phyloP scores from a whole-genome alignment of 305 asterid genomes.

The Andrographis paniculata region DNA sequence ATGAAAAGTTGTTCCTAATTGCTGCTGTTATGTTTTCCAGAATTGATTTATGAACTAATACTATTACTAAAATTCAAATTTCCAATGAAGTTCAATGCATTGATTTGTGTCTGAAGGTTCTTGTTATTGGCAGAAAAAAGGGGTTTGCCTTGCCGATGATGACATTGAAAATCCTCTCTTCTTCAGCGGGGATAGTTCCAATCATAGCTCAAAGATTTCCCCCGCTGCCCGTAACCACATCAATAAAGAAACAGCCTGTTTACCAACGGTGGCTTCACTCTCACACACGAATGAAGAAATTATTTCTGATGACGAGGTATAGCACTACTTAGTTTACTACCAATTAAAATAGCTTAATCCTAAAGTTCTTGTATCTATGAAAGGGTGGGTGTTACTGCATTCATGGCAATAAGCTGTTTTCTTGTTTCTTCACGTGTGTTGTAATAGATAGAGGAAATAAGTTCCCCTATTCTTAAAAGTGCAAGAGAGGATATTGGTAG shows the following conservation, averaged over 20 bases:
- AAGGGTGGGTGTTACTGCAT: slow-evolving; percentile 3
- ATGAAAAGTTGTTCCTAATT: background rate
- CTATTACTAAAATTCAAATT: background rate
- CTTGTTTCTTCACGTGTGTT: slow-evolving; percentile 16
- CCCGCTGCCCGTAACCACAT: slow-evolving; percentile 22
- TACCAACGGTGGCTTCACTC: slow-evolving; percentile 24
- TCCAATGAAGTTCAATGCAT: slow-evolving; percentile 6
- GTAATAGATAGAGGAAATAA: slow-evolving; percentile 31
- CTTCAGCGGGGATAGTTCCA: slow-evolving; percentile 29
- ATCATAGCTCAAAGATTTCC: slow-evolving; percentile 16
- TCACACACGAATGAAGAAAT: slow-evolving; percentile 45
- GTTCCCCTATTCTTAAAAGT: slow-evolving; percentile 19
- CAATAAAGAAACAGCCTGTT: slow-evolving; percentile 22
- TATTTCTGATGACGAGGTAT: slow-evolving; percentile 53
- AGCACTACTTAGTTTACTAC: slow-evolving; percentile 5
- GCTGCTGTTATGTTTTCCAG: slow-evolving; percentile 10
- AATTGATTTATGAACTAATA: background rate
- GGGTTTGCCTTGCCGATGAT: slow-evolving; percentile 32
- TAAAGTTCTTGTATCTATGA: slow-evolving; percentile 2
- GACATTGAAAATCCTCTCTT: slow-evolving; percentile 64
- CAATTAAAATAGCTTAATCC: slow-evolving; percentile 6
- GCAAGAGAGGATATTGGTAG: slow-evolving; percentile 25
- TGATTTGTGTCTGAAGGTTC: slow-evolving; percentile 20
- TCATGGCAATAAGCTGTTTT: slow-evolving; percentile 3
- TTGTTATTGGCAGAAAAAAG: slow-evolving; percentile 38